Evolutionary conservation across 768 basidiomycete species (phyloP).

Genomic region (Pulveroboletus sp.): DNA sequence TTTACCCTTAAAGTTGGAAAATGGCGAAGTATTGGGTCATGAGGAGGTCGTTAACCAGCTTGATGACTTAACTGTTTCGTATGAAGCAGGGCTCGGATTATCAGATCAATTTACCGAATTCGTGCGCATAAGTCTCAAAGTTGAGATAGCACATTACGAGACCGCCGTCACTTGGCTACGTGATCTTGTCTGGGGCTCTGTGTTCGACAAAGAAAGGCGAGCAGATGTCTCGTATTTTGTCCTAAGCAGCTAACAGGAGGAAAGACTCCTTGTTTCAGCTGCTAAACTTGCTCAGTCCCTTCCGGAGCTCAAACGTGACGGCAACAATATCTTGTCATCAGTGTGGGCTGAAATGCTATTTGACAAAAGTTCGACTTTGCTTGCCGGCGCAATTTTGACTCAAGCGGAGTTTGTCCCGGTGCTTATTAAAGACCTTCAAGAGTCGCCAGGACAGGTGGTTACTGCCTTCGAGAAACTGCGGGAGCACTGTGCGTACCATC

Average conservation of each 20-base stretch:
- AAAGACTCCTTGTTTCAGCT: conserved; percentile 73
- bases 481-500: conserved; percentile 47
- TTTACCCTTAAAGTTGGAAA: conserved; percentile 67
- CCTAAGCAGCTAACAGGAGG: conserved; percentile 2
- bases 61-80: conserved; percentile 87
- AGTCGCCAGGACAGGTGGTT: conserved; percentile 66
- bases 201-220: conserved; percentile 78
- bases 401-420: conserved; percentile 78
- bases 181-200: conserved; percentile 69
- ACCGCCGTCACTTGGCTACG: conserved; percentile 80
- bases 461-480: conserved; percentile 73
- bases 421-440: conserved; percentile 65
- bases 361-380: conserved; percentile 63
- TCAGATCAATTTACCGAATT: conserved; percentile 67
- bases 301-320: conserved; percentile 89
- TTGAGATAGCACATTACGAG: conserved; percentile 76
- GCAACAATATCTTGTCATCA: conserved; percentile 71
- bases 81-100: conserved; percentile 67
- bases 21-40: conserved; percentile 68
- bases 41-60: conserved; percentile 90
- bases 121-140: conserved; percentile 74
- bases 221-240: conserved; percentile 7
- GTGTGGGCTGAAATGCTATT: conserved; percentile 64
- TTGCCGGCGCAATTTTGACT: conserved; percentile 61
- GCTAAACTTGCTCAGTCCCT: conserved; percentile 88